Conservation (phyloP, 2,329 filamentous ascomycete genomes). For the Salinomyces thailandicus region DNA sequence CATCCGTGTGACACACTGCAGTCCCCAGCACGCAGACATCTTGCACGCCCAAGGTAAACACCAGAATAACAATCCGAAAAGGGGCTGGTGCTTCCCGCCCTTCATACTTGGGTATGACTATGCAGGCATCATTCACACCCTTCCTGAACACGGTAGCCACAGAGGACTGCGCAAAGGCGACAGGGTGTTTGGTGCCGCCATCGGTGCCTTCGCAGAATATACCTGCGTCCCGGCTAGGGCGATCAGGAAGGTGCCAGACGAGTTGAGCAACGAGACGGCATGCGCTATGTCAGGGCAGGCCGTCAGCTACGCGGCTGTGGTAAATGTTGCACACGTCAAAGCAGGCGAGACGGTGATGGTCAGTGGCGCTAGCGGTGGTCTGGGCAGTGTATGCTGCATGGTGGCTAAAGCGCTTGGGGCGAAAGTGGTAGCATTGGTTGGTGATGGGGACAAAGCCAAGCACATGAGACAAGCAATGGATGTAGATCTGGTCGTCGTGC, state of each 20-base stretch:
- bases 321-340: slow-evolving; percentile 32
- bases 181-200: slow-evolving; percentile 43
- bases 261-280: slow-evolving; percentile 39
- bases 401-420: slow-evolving; percentile 45
- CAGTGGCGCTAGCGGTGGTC: slow-evolving; percentile 45
- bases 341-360: slow-evolving; percentile 44
- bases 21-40: slow-evolving; percentile 51
- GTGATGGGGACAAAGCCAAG: slow-evolving; percentile 35
- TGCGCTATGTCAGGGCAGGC: slow-evolving; percentile 46
- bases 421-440: slow-evolving; percentile 44
- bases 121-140: slow-evolving; percentile 40
- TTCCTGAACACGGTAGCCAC: slow-evolving; percentile 20
- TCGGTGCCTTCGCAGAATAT: slow-evolving; percentile 45
- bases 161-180: slow-evolving; percentile 36
- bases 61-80: slow-evolving; percentile 44
- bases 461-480: slow-evolving; percentile 20
- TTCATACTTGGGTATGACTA: slow-evolving; percentile 54
- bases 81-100: slow-evolving; percentile 44
- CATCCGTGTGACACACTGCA: slow-evolving; percentile 44
- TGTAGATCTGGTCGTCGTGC: slow-evolving; percentile 27
- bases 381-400: slow-evolving; percentile 48
- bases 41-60: slow-evolving; percentile 50
- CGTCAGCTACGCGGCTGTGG: slow-evolving; percentile 44
- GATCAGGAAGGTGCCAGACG: slow-evolving; percentile 37
- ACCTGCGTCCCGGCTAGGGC: slow-evolving; percentile 33